Evolutionary conservation across 2,329 filamentous ascomycete genomes (phyloP).

Genomic region (Alternaria solani): DNA sequence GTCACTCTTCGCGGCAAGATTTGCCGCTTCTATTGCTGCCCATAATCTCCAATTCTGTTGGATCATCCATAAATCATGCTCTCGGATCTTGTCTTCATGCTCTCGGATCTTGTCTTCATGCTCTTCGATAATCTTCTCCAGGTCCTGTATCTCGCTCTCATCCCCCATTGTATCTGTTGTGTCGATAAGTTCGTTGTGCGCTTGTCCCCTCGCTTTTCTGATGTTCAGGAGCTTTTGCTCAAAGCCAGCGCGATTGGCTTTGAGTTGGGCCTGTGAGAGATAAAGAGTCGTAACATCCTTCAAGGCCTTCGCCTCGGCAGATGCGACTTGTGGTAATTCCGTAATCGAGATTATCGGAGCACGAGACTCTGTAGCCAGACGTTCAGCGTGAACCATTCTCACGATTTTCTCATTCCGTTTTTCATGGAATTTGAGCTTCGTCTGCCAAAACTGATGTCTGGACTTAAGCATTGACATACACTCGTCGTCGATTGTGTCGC

Average conservation of each 20-base stretch:
- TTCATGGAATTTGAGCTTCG: not conserved
- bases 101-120: not conserved
- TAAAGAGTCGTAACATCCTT: rapidly evolving
- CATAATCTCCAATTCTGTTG: rapidly evolving
- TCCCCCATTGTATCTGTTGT: not conserved
- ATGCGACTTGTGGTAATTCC: not conserved
- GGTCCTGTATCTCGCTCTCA: not conserved
- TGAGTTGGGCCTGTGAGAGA: not conserved
- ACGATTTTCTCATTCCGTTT: too few species aligned
- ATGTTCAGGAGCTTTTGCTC: not conserved
- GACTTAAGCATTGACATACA: not conserved
- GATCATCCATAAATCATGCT: not conserved
- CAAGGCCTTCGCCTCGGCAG: not conserved
- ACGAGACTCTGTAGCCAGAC: rapidly evolving
- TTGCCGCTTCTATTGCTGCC: not conserved
- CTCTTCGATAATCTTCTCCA: not conserved
- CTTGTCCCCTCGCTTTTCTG: not conserved
- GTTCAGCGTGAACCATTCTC: rapidly evolving
- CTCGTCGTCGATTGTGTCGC: not conserved
- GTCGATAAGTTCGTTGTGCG: not conserved
- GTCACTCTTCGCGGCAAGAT: not conserved
- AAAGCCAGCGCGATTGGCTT: not conserved
- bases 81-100: not conserved
- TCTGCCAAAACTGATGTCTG: not conserved
- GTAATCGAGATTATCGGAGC: not conserved